These are phyloP conservation scores for Perkinsus olseni DNA, from an alignment of 169 alveolate genomes.

Conservation along the genomic window DNA sequence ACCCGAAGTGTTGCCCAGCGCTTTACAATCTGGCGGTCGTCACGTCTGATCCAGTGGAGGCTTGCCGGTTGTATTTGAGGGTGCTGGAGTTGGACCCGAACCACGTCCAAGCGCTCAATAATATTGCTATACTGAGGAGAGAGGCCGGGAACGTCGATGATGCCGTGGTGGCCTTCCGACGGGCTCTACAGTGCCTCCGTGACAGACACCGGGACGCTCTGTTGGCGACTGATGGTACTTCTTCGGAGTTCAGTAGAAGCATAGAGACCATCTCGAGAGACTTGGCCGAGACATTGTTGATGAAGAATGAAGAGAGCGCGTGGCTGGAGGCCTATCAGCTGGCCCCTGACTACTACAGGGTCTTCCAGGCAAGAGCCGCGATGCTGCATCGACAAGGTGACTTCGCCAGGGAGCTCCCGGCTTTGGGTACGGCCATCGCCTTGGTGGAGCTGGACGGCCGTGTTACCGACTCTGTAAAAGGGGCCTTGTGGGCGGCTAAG, in stretches of 20 bases:
- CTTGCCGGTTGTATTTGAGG: neutral
- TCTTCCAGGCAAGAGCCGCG: neutral
- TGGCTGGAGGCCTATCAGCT: neutral
- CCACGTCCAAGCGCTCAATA: slow-evolving; percentile 38
- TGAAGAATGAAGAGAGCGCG: neutral
- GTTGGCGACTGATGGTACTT: slow-evolving; percentile 16
- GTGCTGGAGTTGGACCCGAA: slow-evolving; percentile 15
- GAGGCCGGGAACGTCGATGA: slow-evolving; percentile 25
- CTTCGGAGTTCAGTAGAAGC: too few relatives aligned
- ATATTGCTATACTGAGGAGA: slow-evolving; percentile 28
- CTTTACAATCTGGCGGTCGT: too few relatives aligned
- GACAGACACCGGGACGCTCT: neutral
- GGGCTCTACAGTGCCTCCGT: slow-evolving; percentile 8
- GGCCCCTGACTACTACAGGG: neutral
- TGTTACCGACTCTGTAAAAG: neutral
- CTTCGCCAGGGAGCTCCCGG: neutral
- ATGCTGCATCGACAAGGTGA: neutral
- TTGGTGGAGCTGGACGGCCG: neutral
- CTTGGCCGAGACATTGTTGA: neutral
- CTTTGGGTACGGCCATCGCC: neutral
- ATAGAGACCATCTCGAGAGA: neutral
- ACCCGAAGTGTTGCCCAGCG: too few relatives aligned
- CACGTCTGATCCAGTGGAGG: too few relatives aligned
- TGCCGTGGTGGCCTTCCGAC: slow-evolving; percentile 13
- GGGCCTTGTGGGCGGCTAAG: neutral